Conservation (phyloP, 192 early-diverging fungal genomes). For the Geosiphon pyriformis region DNA sequence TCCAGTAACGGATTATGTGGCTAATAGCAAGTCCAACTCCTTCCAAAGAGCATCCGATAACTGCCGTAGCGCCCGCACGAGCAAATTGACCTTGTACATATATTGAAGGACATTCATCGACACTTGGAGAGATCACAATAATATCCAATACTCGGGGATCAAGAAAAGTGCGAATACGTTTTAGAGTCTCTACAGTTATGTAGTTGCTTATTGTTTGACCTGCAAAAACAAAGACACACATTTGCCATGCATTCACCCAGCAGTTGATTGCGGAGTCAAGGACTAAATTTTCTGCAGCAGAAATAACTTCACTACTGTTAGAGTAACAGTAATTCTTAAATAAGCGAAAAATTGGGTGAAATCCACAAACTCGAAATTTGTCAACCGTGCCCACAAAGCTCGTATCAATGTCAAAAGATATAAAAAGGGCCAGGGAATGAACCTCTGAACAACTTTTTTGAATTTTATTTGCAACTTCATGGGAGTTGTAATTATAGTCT, state of each 20-base stretch:
- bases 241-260: constrained; percentile 6
- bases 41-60: neutral
- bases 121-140: neutral
- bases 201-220: neutral
- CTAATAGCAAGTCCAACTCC: too few species aligned
- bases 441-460: too few species aligned
- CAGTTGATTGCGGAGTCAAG: constrained; percentile 1
- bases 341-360: neutral
- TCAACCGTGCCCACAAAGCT: too few species aligned
- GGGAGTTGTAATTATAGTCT: too few species aligned
- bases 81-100: neutral
- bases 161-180: neutral
- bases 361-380: neutral
- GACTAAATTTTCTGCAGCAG: neutral
- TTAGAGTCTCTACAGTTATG: neutral
- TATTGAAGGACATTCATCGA: too few species aligned
- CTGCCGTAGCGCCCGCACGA: neutral
- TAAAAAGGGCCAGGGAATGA: neutral
- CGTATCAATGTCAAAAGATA: neutral
- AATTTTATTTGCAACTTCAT: too few species aligned
- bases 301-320: too few species aligned
- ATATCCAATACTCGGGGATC: neutral
- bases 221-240: neutral
- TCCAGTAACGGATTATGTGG: too few species aligned
- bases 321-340: neutral